Conservation (phyloP, 1,284 basidiomycete genomes). For the Irpex lacteus region DNA sequence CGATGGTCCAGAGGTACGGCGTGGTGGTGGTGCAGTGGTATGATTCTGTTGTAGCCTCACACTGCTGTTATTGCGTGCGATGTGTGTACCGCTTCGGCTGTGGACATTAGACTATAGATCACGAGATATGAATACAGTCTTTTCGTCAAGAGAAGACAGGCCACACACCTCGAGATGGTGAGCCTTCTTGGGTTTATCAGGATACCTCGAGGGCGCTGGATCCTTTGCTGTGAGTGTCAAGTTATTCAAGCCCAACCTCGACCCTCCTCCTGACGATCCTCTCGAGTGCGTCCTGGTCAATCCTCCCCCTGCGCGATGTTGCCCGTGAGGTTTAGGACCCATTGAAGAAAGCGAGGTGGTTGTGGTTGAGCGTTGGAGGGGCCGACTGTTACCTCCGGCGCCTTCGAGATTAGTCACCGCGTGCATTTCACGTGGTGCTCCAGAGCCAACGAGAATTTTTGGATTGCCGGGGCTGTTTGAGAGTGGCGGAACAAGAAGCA, state of each 20-base stretch:
- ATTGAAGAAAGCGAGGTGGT: constrained; percentile 31
- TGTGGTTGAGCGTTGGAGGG: constrained; percentile 16
- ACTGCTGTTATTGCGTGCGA: constrained; percentile 43
- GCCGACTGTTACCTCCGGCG: constrained; percentile 7
- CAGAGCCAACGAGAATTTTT: background rate
- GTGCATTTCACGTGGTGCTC: constrained; percentile 3
- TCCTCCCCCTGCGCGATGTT: constrained; percentile 38
- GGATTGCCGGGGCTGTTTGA: background rate
- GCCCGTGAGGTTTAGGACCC: constrained; percentile 45
- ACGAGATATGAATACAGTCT: constrained; percentile 18
- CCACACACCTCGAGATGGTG: constrained; percentile 42
- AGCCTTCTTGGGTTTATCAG: constrained; percentile 52
- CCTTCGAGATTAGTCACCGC: constrained; percentile 14
- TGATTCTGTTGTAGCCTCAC: constrained; percentile 49
- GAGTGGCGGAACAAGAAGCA: background rate
- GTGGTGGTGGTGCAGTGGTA: constrained; percentile 29
- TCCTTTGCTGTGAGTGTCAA: constrained; percentile 71
- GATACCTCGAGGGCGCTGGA: constrained; percentile 34
- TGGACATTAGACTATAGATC: constrained; percentile 9
- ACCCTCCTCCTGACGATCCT: constrained; percentile 50
- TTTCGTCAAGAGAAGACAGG: constrained; percentile 6
- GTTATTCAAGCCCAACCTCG: constrained; percentile 49
- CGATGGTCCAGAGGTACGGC: constrained; percentile 28
- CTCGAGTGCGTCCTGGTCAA: constrained; percentile 60
- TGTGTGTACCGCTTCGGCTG: constrained; percentile 6